Base-by-base conservation (phyloP, 1,139 yeast species). In the Debaryomyces sp. region DNA sequence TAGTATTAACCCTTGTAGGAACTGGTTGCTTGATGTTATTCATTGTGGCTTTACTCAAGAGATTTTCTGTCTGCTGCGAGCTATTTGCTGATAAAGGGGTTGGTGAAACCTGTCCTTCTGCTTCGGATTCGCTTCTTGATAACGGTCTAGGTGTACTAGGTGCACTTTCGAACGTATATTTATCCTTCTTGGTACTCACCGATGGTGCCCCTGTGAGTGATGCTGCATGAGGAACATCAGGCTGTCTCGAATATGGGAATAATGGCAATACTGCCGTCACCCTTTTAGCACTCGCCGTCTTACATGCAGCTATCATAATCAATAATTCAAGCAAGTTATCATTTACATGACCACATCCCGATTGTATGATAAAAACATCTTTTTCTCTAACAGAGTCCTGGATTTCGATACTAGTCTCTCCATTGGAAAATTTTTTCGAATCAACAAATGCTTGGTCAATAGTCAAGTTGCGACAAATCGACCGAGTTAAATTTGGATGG, bases 181-280 rank as follows among this genome's bases (percentile, higher is more conserved):
- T 70, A 22, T 69, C 75, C 58, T 72, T 77, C 43, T 71, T 67
- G 41, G 73, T 71, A 3, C 80, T 66, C 7, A 68, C 51, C 23
- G 73, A 68, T 12, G 78, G 78, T 2, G 78, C 78, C 2, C 77
- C 78, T 2, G 77, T 71, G 41, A 77, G 62, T 33, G 89, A 89
- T 1, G 94, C 89, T 40, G 89, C 83, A 61, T 87, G 89, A n/a
- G 97, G 97, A 38, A 89, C 85, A 67, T 92, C 98, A 2, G 97
- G 96, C 69, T 95, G 99, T 62, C 99, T 79, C 1, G 97, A 89
- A 66, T 95, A 95, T 21, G 98, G 97, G 67, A 95, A 94, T 54
- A 90, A 77, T 5, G 99, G 99, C 67, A 94, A 75, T 33, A 95
- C 97, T 0, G 96, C 98, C 2, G 97, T 92, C 38, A 92, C 96